Evolutionary conservation across 2,329 filamentous ascomycete species (phyloP).

Genomic region (Hypoxylon sp.): DNA sequence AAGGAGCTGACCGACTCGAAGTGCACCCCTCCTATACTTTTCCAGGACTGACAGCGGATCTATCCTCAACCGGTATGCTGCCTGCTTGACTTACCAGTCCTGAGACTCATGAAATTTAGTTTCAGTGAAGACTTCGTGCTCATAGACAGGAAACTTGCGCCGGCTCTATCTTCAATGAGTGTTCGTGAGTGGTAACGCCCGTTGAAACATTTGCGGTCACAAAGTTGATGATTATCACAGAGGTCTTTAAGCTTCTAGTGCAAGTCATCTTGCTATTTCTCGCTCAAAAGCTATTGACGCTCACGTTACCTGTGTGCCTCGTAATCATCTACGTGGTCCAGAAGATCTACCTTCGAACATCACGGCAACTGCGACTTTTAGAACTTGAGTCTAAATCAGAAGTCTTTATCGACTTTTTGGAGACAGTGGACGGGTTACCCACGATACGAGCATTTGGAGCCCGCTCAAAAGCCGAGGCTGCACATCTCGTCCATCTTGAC

Average conservation of each 20-base stretch:
- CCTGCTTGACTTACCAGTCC: background rate
- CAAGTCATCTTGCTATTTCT: conserved; percentile 61
- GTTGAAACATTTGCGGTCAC: background rate
- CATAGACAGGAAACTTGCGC: conserved; percentile 58
- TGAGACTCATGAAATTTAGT: conserved; percentile 40
- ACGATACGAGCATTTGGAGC: conserved; percentile 64
- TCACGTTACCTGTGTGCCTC: conserved; percentile 61
- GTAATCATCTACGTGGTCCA: conserved; percentile 60
- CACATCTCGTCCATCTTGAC: conserved; percentile 54
- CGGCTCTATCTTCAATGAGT: conserved; percentile 52
- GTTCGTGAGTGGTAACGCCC: conserved; percentile 51
- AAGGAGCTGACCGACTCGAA: conserved; percentile 33
- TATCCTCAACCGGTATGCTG: conserved; percentile 55
- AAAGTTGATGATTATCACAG: conserved; percentile 49
- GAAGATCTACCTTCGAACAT: conserved; percentile 66
- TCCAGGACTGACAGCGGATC: conserved; percentile 56
- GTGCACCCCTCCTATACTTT: conserved; percentile 58
- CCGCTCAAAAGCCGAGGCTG: conserved; percentile 46
- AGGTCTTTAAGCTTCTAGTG: conserved; percentile 56
- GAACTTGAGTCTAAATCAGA: conserved; percentile 67
- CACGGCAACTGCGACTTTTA: conserved; percentile 66
- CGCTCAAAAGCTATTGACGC: conserved; percentile 60
- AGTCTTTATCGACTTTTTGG: conserved; percentile 55
- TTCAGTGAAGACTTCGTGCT: conserved; percentile 61
- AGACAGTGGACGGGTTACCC: conserved; percentile 57